A percentile compares a stretch with the other conserved stretches of the same genome.
phyloP scores from a whole-genome alignment of 2,329 filamentous ascomycete genomes.

The Pyrenochaeta sp. region DNA sequence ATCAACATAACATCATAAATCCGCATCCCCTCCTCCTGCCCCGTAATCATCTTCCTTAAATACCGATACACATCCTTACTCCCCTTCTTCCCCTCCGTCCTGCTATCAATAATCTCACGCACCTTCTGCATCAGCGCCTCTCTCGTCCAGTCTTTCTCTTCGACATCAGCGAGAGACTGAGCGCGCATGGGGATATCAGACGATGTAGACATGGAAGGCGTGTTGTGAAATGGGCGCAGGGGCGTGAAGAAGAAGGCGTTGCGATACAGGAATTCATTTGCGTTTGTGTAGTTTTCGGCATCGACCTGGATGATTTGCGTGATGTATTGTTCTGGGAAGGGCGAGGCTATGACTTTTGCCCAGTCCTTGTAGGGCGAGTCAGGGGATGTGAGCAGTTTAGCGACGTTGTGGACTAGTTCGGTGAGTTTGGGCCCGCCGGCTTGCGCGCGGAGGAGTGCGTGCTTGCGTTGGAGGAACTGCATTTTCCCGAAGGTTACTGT shows the following conservation, averaged over 20 bases:
- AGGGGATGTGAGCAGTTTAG: constrained; percentile 38
- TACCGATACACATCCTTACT: constrained; percentile 47
- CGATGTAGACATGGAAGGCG: constrained; percentile 14
- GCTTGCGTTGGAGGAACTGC: constrained; percentile 77
- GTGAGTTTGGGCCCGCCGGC: constrained; percentile 53
- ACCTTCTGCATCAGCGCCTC: constrained; percentile 37
- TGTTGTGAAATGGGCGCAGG: constrained; percentile 21
- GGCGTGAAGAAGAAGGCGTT: constrained; percentile 67
- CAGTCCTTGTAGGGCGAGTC: constrained; percentile 37
- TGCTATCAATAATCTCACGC: constrained; percentile 36
- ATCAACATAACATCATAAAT: constrained; percentile 48
- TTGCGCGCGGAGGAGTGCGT: constrained; percentile 62
- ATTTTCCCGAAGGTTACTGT: constrained; percentile 84
- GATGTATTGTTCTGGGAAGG: constrained; percentile 57
- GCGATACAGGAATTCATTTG: constrained; percentile 63
- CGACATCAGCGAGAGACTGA: constrained; percentile 27
- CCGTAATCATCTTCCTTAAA: constrained; percentile 41
- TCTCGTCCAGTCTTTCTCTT: constrained; percentile 32
- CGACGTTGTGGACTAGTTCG: constrained; percentile 48
- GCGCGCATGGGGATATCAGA: constrained; percentile 28
- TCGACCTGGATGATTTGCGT: constrained; percentile 61
- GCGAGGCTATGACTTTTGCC: constrained; percentile 30
- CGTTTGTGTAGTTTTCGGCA: constrained; percentile 65
- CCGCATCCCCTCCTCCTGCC: constrained; percentile 42
- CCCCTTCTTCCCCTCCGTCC: constrained; percentile 31